A percentile compares a stretch with the other conserved stretches of the same genome.
Conservation (phyloP, 305 asterid genomes). For the Rubia occidens region DNA sequence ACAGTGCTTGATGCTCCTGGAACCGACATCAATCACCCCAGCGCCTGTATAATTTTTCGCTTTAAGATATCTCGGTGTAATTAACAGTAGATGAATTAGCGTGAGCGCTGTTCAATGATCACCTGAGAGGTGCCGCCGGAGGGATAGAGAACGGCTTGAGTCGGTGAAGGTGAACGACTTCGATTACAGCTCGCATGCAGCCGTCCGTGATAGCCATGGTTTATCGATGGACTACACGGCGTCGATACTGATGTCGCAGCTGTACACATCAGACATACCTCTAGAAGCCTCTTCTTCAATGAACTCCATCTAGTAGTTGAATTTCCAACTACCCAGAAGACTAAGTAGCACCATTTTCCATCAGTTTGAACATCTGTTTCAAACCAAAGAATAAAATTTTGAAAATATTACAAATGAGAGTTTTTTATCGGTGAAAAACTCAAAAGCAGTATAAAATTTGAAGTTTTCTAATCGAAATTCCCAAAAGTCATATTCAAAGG, state of each 20-base stretch:
- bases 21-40: constrained; percentile 78
- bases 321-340: constrained; percentile 52
- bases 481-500: not conserved
- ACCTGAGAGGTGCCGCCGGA: constrained; percentile 96
- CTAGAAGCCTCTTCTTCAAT: constrained; percentile 51
- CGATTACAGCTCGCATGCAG: constrained; percentile 54
- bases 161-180: constrained; percentile 62
- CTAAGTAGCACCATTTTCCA: constrained; percentile 75
- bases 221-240: not conserved
- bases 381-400: constrained; percentile 5
- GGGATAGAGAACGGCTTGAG: constrained; percentile 67
- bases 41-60: constrained; percentile 39
- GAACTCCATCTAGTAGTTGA: constrained; percentile 39
- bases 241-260: constrained; percentile 35
- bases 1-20: constrained; percentile 89
- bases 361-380: constrained; percentile 57
- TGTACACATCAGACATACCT: constrained; percentile 54
- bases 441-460: not conserved
- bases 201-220: constrained; percentile 43
- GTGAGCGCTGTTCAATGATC: not conserved
- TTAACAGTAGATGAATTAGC: not conserved
- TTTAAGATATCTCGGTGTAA: not conserved
- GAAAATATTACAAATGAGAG: not conserved
- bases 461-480: not conserved
- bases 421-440: not conserved